Conservation (phyloP, 331 rosid genomes). For the Telfairia occidentalis region DNA sequence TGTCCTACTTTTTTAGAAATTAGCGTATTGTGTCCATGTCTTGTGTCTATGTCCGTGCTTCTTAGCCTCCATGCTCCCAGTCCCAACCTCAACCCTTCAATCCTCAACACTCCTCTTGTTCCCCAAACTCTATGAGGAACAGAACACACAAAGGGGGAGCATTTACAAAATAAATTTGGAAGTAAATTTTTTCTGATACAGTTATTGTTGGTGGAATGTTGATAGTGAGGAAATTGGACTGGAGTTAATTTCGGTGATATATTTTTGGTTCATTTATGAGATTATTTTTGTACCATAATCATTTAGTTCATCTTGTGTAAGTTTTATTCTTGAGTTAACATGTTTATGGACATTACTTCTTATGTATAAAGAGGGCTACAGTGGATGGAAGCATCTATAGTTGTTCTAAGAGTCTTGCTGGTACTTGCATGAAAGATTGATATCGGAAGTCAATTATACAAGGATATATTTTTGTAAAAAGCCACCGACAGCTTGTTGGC, state of each 20-base stretch:
- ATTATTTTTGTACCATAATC: not conserved
- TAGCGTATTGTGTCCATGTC: too few relatives aligned
- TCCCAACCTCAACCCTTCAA: not conserved
- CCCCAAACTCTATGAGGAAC: not conserved
- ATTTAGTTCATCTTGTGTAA: not conserved
- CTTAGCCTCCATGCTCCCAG: not conserved
- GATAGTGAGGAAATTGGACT: not conserved
- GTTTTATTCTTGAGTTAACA: not conserved
- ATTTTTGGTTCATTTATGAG: not conserved
- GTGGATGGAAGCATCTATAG: not conserved
- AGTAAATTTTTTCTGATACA: not conserved
- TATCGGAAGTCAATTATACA: not conserved
- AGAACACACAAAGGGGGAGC: not conserved
- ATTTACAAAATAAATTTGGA: not conserved
- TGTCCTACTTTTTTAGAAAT: too few relatives aligned
- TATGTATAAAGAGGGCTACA: not conserved
- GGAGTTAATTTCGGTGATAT: not conserved
- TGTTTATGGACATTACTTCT: not conserved
- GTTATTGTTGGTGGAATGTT: not conserved
- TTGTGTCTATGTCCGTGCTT: too few relatives aligned
- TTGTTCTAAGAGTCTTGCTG: not conserved
- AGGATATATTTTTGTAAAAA: not conserved
- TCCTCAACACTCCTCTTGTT: not conserved
- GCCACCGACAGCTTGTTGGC: not conserved
- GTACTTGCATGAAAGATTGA: not conserved